Evolutionary conservation across 2,329 filamentous ascomycete species (phyloP), one percentile per base, ranked within the genome.

Genomic region (Periconia sp.): DNA sequence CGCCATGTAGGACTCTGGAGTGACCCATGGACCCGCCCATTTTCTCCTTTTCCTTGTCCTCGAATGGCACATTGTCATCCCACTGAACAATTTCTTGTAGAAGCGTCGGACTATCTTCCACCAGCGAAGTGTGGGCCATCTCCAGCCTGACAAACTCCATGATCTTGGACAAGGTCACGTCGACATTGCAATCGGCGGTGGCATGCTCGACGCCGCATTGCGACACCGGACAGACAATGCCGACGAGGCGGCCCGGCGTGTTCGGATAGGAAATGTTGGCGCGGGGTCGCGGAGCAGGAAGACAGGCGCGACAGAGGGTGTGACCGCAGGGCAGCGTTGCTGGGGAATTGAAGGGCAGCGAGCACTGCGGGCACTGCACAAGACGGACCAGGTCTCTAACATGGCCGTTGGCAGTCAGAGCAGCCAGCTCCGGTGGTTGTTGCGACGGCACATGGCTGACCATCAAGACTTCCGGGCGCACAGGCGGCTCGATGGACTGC

Each of bases 301-400:
- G 71, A 68, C 92, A 96, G 36, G 69, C 68, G 59, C 80, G 84
- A 72, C 92, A 96, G 9, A 95, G 70, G 9, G 85, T 86, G 61
- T 86, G 83, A 19, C 91, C 90, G 65, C 92, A 96, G 4, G 91
- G 90, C 4, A 96, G 74, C 0, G 88, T 88, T 43, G 90, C 78
- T 4, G 91, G 88, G 7, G 82, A 77, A 32, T 72, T 76, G 21
- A 94, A 74, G 1, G 87, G 85, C 30, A 74, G 75, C 3, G 85
- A 88, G 68, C 92, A 96, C 50, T 80, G 73, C 9, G 79, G 79
- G 65, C 92, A 96, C 71, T 95, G 89, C 39, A 94, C 78, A 28
- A 94, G 74, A 30, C 85, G 85, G 48, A 95, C 78, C 40, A 91
- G 75, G 43, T 81, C 74, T 52, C 87, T 78, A 13, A 82, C 80